Percentiles rank a stretch among this genome's conserved stretches.
These are phyloP conservation scores for Nicotiana paniculata DNA, from an alignment of 257 asterid genomes.

Conservation along the genomic window DNA sequence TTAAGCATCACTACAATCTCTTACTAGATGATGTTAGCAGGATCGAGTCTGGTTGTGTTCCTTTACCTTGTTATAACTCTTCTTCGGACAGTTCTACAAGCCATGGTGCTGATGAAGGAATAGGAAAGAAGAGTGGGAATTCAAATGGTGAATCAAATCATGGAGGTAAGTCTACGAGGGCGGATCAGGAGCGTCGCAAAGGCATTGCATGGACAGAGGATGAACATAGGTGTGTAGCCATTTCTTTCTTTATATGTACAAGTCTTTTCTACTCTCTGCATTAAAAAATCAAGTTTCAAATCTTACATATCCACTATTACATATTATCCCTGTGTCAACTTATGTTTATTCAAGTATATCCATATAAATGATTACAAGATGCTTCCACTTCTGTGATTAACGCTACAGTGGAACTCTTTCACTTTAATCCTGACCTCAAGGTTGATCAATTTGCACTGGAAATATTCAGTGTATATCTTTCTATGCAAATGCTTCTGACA, in stretches of 20 bases:
- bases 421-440: not conserved
- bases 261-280: not conserved
- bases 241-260: not conserved
- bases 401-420: not conserved
- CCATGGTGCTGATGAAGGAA: conserved; percentile 51
- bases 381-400: not conserved
- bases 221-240: conserved; percentile 66
- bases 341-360: not conserved
- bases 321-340: not conserved
- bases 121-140: conserved; percentile 43
- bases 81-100: conserved; percentile 46
- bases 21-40: conserved; percentile 59
- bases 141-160: conserved; percentile 40
- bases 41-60: conserved; percentile 72
- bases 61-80: conserved; percentile 61
- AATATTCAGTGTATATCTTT: not conserved
- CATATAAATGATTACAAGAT: not conserved
- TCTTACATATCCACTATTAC: not conserved
- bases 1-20: conserved; percentile 65
- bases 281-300: not conserved
- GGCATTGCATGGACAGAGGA: conserved; percentile 99
- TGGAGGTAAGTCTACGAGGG: conserved; percentile 55
- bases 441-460: not conserved
- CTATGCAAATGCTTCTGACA: not conserved
- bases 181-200: conserved; percentile 88